A percentile compares a stretch with the other conserved stretches of the same genome.
These are phyloP conservation scores for Mariannaea sp. DNA, from an alignment of 2,329 filamentous ascomycete species.

Conservation along the genomic window DNA sequence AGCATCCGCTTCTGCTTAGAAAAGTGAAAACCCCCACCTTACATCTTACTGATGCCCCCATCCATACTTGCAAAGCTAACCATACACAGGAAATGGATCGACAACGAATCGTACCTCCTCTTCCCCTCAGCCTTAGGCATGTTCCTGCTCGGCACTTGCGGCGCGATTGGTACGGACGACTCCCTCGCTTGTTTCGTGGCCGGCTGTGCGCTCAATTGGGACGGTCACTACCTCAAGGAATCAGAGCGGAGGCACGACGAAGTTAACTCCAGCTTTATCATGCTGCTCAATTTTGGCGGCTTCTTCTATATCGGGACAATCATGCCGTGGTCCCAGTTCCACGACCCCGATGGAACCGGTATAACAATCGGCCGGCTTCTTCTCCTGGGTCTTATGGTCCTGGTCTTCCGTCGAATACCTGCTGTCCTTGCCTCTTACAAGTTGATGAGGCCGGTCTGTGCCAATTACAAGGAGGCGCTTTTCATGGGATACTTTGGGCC, in stretches of 20 bases:
- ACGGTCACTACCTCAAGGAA: conserved; percentile 60
- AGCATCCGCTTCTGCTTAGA: conserved; percentile 50
- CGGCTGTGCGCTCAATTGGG: conserved; percentile 65
- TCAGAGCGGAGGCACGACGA: conserved; percentile 61
- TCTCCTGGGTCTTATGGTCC: conserved; percentile 54
- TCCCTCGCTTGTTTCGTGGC: conserved; percentile 65
- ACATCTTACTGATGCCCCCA: neutral
- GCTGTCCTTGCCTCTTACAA: conserved; percentile 58
- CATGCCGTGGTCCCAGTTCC: conserved; percentile 60
- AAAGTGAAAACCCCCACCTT: no score
- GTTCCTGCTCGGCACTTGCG: conserved; percentile 61
- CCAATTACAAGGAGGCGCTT: conserved; percentile 59
- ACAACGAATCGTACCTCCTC: conserved; percentile 57
- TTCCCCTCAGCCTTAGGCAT: conserved; percentile 57
- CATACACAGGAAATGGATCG: conserved; percentile 53
- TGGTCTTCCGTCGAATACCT: conserved; percentile 60
- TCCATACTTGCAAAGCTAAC: neutral
- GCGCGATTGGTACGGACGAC: conserved; percentile 62
- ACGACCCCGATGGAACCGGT: conserved; percentile 55
- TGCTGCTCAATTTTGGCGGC: conserved; percentile 62
- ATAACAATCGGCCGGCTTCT: conserved; percentile 56
- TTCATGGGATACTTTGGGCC: conserved; percentile 74
- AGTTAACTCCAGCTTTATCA: conserved; percentile 61
- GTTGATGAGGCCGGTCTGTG: conserved; percentile 55
- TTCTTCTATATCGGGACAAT: conserved; percentile 63